A percentile compares a stretch with the other conserved stretches of the same genome.
phyloP scores from a whole-genome alignment of 2,329 filamentous ascomycete genomes.

The Hymenoscyphus occultus region DNA sequence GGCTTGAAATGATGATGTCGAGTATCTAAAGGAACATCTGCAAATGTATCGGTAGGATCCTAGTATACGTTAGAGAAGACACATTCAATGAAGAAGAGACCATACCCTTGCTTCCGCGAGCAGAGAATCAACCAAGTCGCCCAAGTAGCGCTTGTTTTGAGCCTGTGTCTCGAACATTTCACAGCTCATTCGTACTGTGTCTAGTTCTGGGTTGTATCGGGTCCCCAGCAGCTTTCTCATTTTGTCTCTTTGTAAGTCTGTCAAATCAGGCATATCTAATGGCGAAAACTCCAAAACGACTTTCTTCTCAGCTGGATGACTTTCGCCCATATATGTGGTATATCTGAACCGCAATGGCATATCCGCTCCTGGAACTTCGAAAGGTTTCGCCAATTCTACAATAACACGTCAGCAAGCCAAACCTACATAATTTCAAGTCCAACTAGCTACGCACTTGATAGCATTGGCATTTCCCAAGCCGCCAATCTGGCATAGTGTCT shows the following conservation, averaged over 20 bases:
- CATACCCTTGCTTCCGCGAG: constrained; percentile 68
- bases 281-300: constrained; percentile 89
- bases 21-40: constrained; percentile 84
- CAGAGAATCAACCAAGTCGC: constrained; percentile 71
- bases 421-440: not conserved
- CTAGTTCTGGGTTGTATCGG: constrained; percentile 82
- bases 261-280: constrained; percentile 66
- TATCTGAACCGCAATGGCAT: constrained; percentile 89
- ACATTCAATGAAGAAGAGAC: constrained; percentile 4
- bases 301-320: constrained; percentile 87
- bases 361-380: constrained; percentile 63
- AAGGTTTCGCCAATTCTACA: constrained; percentile 78
- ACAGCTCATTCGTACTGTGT: constrained; percentile 83
- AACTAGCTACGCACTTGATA: constrained; percentile 65
- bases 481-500: constrained; percentile 83
- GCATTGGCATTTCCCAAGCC: constrained; percentile 92
- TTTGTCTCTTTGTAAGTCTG: constrained; percentile 67
- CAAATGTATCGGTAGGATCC: constrained; percentile 76
- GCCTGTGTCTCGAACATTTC: constrained; percentile 85
- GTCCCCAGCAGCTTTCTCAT: constrained; percentile 82
- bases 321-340: constrained; percentile 93
- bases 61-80: constrained; percentile 35
- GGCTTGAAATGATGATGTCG: constrained; percentile 73
- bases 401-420: constrained; percentile 20
- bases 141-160: constrained; percentile 95